Percentiles rank a stretch among this genome's conserved stretches.
These are phyloP conservation scores for Herpotrichia juniperi DNA, from an alignment of 2,329 filamentous ascomycete genomes.

Conservation along the genomic window DNA sequence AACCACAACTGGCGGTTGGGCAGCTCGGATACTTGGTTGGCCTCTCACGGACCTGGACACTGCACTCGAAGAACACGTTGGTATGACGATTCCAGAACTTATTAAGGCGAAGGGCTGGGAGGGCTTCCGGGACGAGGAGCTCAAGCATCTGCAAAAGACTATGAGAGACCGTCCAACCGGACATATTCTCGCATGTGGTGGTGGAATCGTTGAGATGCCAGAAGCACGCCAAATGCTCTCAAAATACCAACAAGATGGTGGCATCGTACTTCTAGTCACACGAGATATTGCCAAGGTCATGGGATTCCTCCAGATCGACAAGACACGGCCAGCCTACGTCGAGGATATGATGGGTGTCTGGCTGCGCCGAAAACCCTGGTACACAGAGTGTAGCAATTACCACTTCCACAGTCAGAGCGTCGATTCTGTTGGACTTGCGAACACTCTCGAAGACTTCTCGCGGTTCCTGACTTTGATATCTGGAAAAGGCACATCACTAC, in stretches of 20 bases:
- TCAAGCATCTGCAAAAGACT: slow-evolving; percentile 73
- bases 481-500: slow-evolving; percentile 62
- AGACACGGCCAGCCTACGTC: slow-evolving; percentile 88
- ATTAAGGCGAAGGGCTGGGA: slow-evolving; percentile 84
- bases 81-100: slow-evolving; percentile 83
- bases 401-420: slow-evolving; percentile 84
- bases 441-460: slow-evolving; percentile 70
- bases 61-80: slow-evolving; percentile 77
- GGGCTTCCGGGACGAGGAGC: slow-evolving; percentile 80
- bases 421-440: slow-evolving; percentile 55
- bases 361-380: slow-evolving; percentile 86
- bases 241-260: slow-evolving; percentile 75
- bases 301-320: slow-evolving; percentile 85
- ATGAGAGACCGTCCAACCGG: slow-evolving; percentile 76
- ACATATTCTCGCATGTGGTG: slow-evolving; percentile 90
- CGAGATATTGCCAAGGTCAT: slow-evolving; percentile 88
- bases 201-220: slow-evolving; percentile 86
- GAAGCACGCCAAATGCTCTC: slow-evolving; percentile 78
- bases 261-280: slow-evolving; percentile 85
- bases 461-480: slow-evolving; percentile 75
- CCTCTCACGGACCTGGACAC: slow-evolving; percentile 86
- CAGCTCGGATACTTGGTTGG: slow-evolving; percentile 74
- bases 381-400: slow-evolving; percentile 90
- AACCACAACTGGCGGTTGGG: slow-evolving; percentile 89
- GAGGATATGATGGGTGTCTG: slow-evolving; percentile 94